Evolutionary conservation across 2,329 filamentous ascomycete genomes (phyloP).

Genomic region (Talaromyces sp.): DNA sequence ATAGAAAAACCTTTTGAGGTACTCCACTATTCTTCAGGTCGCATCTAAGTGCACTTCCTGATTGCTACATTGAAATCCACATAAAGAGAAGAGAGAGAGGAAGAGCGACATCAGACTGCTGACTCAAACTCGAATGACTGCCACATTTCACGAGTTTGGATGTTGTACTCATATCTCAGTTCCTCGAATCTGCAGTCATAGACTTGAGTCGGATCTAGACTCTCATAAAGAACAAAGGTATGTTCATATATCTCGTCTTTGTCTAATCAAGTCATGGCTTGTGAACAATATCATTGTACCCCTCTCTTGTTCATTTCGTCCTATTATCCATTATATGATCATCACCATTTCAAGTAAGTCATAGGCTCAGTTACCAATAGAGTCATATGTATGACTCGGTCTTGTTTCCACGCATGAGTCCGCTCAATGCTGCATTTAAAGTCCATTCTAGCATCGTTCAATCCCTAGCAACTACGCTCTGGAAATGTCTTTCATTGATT

Average conservation of each 20-base stretch:
- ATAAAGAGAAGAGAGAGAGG: background rate
- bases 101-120: background rate
- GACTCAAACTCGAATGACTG: background rate
- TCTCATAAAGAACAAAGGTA: background rate
- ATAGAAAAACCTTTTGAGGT: too few relatives aligned
- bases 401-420: background rate
- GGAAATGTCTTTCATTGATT: too few relatives aligned
- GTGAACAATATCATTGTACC: background rate
- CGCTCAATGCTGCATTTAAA: background rate
- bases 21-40: background rate
- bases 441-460: background rate
- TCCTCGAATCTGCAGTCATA: background rate
- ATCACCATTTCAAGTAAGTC: background rate
- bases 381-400: background rate
- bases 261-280: background rate
- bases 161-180: background rate
- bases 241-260: background rate
- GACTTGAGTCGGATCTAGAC: background rate
- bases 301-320: background rate
- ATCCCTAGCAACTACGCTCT: background rate
- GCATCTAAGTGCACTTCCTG: background rate
- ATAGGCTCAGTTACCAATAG: background rate
- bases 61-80: background rate
- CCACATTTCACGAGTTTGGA: background rate
- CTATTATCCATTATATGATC: background rate